Conservation (phyloP, 2,329 filamentous ascomycete genomes). For the Penicillium palitans region DNA sequence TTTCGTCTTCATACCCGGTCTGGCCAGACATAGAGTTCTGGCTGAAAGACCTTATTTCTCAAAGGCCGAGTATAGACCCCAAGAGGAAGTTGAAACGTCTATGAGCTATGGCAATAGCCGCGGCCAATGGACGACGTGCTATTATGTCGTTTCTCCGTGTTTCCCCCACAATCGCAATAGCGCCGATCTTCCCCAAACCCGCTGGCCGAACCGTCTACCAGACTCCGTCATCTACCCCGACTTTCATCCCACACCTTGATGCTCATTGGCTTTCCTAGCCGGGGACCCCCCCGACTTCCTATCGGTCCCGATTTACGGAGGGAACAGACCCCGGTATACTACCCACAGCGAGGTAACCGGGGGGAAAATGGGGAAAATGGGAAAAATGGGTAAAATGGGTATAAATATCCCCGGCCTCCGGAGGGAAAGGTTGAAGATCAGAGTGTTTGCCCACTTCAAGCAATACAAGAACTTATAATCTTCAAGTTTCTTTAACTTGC, state of each 20-base stretch:
- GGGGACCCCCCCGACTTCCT: not conserved
- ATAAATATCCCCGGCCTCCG: slow-evolving; percentile 3
- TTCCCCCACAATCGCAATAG: slow-evolving; percentile 4
- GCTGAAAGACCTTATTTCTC: not conserved
- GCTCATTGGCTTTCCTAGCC: not conserved
- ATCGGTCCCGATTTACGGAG: not conserved
- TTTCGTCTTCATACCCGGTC: not conserved
- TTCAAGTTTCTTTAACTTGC: not conserved
- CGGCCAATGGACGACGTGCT: not conserved
- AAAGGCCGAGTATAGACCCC: not conserved
- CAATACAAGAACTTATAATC: not conserved
- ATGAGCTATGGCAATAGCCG: not conserved
- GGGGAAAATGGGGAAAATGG: too few relatives aligned
- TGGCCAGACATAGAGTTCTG: not conserved
- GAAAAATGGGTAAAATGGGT: too few relatives aligned
- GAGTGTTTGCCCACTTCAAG: not conserved
- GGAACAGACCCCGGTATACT: not conserved
- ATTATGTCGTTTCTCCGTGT: not conserved
- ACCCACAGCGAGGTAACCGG: not conserved
- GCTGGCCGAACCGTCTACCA: not conserved
- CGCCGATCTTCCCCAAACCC: slow-evolving; percentile 6
- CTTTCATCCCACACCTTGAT: not conserved
- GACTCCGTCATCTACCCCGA: slow-evolving; percentile 1
- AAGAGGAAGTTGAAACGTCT: not conserved
- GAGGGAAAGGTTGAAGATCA: not conserved